These are phyloP conservation scores for Coemansia sp. DNA, from an alignment of 192 early-diverging fungal genomes.

Conservation along the genomic window DNA sequence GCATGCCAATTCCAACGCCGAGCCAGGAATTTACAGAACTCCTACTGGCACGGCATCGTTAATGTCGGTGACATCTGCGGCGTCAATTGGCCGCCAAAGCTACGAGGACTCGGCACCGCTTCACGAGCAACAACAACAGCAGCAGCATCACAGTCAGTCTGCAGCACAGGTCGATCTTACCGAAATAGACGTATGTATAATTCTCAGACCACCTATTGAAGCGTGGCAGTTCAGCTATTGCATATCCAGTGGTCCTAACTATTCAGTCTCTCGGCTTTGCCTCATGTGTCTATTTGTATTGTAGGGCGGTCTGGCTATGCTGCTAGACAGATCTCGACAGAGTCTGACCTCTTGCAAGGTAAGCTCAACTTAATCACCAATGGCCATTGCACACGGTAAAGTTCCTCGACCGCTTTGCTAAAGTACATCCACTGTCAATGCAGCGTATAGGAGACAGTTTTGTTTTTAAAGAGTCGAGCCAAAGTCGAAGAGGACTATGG, in stretches of 20 bases:
- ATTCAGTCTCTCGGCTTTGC: background rate
- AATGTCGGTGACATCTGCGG: conserved; percentile 17
- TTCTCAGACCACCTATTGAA: background rate
- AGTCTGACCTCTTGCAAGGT: conserved; percentile 55
- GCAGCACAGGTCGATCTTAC: conserved; percentile 53
- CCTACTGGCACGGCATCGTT: conserved; percentile 20
- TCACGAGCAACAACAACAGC: conserved; percentile 17
- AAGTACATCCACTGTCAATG: conserved; percentile 27
- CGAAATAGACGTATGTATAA: conserved; percentile 48
- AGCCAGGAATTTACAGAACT: conserved; percentile 13
- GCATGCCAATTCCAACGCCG: conserved; percentile 6
- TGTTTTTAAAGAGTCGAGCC: conserved; percentile 88
- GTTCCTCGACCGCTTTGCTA: background rate
- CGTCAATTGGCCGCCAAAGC: conserved; percentile 30
- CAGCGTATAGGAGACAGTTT: conserved; percentile 61
- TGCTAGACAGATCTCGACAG: conserved; percentile 53
- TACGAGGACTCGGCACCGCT: conserved; percentile 11
- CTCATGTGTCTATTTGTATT: background rate
- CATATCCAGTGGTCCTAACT: background rate
- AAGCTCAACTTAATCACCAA: background rate
- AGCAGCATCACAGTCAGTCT: conserved; percentile 9
- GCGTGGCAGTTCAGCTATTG: background rate
- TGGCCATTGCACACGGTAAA: background rate
- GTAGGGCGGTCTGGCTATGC: conserved; percentile 48
- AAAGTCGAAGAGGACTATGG: conserved; percentile 92